Conservation (phyloP, 768 basidiomycete genomes). For the Amanita rubescens region DNA sequence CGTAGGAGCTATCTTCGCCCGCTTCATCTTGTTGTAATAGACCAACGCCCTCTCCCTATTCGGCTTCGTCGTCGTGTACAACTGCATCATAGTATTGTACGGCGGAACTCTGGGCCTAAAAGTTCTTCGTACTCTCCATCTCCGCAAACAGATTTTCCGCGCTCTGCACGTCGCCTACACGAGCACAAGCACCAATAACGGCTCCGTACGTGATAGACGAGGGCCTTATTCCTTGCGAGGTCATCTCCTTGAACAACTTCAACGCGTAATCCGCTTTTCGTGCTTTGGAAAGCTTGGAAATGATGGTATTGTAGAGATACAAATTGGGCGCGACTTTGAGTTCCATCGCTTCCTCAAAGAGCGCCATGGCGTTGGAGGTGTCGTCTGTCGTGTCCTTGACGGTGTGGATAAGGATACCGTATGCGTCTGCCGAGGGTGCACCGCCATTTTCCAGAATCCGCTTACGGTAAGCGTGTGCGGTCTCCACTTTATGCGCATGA, state of each 20-base stretch:
- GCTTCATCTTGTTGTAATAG: slow-evolving; percentile 63
- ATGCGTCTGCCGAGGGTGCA: slow-evolving; percentile 82
- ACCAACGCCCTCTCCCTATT: slow-evolving; percentile 68
- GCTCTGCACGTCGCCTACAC: slow-evolving; percentile 79
- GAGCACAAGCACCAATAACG: slow-evolving; percentile 87
- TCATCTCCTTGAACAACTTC: slow-evolving; percentile 86
- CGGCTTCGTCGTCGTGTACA: slow-evolving; percentile 87
- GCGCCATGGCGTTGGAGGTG: slow-evolving; percentile 73
- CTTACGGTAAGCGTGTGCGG: slow-evolving; percentile 73
- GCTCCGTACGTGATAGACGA: slow-evolving; percentile 93
- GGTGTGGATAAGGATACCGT: slow-evolving; percentile 81
- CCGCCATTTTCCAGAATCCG: slow-evolving; percentile 73
- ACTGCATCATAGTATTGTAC: slow-evolving; percentile 98
- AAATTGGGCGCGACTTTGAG: slow-evolving; percentile 70
- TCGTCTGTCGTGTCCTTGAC: slow-evolving; percentile 97
- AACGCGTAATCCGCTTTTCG: slow-evolving; percentile 88
- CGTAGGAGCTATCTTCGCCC: slow-evolving; percentile 61
- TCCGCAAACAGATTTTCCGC: slow-evolving; percentile 82
- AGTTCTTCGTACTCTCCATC: slow-evolving; percentile 68
- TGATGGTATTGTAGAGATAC: slow-evolving; percentile 95
- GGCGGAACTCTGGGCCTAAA: slow-evolving; percentile 89
- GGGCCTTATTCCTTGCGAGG: slow-evolving; percentile 49
- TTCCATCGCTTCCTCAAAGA: slow-evolving; percentile 72
- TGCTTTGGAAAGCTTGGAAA: slow-evolving; percentile 91
- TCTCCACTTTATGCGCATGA: slow-evolving; percentile 70